Conservation (phyloP, 495 filamentous ascomycete genomes). For the Parathielavia appendiculata region DNA sequence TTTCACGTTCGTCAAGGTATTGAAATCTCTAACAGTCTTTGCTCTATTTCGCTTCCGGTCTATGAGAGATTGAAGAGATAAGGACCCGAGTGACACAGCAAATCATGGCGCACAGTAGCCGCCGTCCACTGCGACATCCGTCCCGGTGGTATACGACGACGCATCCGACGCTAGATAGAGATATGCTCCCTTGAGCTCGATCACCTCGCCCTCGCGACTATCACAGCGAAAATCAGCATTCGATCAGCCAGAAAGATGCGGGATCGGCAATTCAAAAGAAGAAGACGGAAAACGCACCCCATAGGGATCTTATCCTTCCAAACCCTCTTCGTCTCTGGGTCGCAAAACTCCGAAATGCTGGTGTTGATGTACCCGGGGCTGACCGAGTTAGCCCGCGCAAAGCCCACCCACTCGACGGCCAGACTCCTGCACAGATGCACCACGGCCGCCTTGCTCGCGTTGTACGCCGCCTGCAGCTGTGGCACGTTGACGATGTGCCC, state of each 20-base stretch:
- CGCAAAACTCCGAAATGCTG: constrained; percentile 71
- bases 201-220: constrained; percentile 62
- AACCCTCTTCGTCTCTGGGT: constrained; percentile 62
- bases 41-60: too few relatives aligned
- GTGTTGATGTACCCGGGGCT: constrained; percentile 87
- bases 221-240: constrained; percentile 1
- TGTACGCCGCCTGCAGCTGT: constrained; percentile 81
- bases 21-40: too few relatives aligned
- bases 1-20: too few relatives aligned
- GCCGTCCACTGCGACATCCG: constrained; percentile 73
- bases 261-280: neutral
- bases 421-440: constrained; percentile 81
- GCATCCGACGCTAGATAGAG: constrained; percentile 85
- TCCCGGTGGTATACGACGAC: constrained; percentile 76
- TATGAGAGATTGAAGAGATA: too few relatives aligned
- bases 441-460: constrained; percentile 79
- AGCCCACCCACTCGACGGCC: constrained; percentile 82
- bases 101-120: constrained; percentile 45
- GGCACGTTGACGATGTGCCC: constrained; percentile 86
- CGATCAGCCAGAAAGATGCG: too few relatives aligned
- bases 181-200: constrained; percentile 83
- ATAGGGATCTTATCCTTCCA: constrained; percentile 82
- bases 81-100: neutral
- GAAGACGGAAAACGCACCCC: constrained; percentile 47
- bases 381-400: constrained; percentile 75